These are phyloP conservation scores for Candida freyschussii DNA, from an alignment of 1,139 yeast species.

Conservation along the genomic window DNA sequence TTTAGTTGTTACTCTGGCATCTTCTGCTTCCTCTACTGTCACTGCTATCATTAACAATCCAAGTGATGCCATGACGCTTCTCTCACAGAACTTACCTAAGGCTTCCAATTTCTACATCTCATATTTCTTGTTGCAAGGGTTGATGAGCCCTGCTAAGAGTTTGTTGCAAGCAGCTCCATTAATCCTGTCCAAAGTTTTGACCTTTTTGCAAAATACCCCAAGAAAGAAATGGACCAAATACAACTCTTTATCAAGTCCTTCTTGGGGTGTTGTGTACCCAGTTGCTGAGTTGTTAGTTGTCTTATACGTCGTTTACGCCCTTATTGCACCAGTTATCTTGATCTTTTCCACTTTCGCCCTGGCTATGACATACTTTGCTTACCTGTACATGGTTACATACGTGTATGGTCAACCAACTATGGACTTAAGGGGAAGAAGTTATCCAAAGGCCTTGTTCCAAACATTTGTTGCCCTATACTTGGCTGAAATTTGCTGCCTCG, in stretches of 20 bases:
- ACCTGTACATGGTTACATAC: conserved; percentile 51
- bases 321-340: conserved; percentile 72
- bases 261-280: conserved; percentile 79
- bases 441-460: conserved; percentile 63
- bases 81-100: conserved; percentile 59
- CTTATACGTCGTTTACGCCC: conserved; percentile 66
- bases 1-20: conserved; percentile 73
- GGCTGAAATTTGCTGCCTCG: conserved; percentile 61
- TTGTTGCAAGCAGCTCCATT: conserved; percentile 49
- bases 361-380: conserved; percentile 53
- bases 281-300: conserved; percentile 65
- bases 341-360: conserved; percentile 61
- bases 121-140: conserved; percentile 61
- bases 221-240: conserved; percentile 54
- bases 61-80: conserved; percentile 46
- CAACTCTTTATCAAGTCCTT: conserved; percentile 42
- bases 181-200: conserved; percentile 38
- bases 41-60: conserved; percentile 52
- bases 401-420: conserved; percentile 46
- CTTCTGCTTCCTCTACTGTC: conserved; percentile 73
- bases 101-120: conserved; percentile 71
- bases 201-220: conserved; percentile 53
- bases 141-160: conserved; percentile 62
- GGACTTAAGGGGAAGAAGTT: conserved; percentile 63
- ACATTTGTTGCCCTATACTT: conserved; percentile 60